phyloP scores from a whole-genome alignment of 2,329 filamentous ascomycete genomes.

The Paraphoma chrysanthemicola region DNA sequence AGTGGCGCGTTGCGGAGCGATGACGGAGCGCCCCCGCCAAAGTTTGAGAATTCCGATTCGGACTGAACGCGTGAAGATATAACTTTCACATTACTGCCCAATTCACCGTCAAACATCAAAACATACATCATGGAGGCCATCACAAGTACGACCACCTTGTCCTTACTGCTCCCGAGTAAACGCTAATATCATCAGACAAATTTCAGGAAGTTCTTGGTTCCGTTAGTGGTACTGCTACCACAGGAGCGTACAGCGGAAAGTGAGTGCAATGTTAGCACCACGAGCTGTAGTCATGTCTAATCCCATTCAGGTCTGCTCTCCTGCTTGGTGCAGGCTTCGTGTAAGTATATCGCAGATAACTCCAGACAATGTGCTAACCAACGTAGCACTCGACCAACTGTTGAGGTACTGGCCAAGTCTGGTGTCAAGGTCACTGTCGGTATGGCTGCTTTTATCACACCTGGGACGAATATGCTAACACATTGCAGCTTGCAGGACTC shows the following conservation, averaged over 20 bases:
- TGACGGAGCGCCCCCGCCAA: conserved; percentile 41
- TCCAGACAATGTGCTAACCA: conserved; percentile 9
- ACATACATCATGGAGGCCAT: conserved; percentile 47
- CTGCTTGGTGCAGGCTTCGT: conserved; percentile 50
- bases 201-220: conserved; percentile 40
- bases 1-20: conserved; percentile 36
- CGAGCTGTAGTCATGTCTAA: conserved; percentile 6
- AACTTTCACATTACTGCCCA: conserved; percentile 24
- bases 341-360: conserved; percentile 23
- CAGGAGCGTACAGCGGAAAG: conserved; percentile 40
- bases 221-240: conserved; percentile 22
- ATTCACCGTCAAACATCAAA: conserved; percentile 14
- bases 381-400: conserved; percentile 60
- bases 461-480: background rate
- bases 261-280: conserved; percentile 25
- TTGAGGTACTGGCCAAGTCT: conserved; percentile 64
- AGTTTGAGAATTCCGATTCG: conserved; percentile 38
- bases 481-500: conserved; percentile 75
- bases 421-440: conserved; percentile 65
- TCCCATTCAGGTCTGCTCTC: conserved; percentile 40
- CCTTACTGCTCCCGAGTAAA: conserved; percentile 2
- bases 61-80: conserved; percentile 36
- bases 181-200: conserved; percentile 36
- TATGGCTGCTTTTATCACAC: conserved; percentile 35
- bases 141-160: conserved; percentile 29